Percentiles rank a stretch among this genome's conserved stretches.
phyloP scores from a whole-genome alignment of 805 yeast genomes.

The Saccharomycopsis schoenii region DNA sequence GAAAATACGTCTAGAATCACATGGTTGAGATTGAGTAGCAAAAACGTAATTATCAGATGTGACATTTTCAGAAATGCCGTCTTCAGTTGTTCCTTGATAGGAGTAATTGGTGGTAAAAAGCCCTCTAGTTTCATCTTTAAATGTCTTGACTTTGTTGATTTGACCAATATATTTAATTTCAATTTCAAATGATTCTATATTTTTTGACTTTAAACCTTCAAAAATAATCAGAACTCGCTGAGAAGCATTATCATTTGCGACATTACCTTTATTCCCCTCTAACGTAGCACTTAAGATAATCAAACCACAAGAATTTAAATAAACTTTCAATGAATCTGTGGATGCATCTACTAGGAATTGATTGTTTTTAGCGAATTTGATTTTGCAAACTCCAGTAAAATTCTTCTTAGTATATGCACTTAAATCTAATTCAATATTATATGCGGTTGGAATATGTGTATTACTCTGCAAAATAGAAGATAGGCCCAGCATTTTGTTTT shows the following conservation, averaged over 20 bases:
- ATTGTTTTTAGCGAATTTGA: conserved; percentile 23
- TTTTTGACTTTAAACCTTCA: conserved; percentile 22
- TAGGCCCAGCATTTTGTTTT: neutral
- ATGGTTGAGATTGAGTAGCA: conserved; percentile 69
- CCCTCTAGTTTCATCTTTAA: conserved; percentile 50
- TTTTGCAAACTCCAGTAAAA: conserved; percentile 33
- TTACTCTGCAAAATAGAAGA: neutral
- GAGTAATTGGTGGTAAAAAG: conserved; percentile 58
- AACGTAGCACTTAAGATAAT: conserved; percentile 20
- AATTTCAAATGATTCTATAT: conserved; percentile 19
- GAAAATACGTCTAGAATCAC: conserved; percentile 48
- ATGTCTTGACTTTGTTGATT: conserved; percentile 40
- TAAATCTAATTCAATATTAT: conserved; percentile 28
- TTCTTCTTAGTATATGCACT: conserved; percentile 38
- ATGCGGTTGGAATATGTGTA: conserved; percentile 24
- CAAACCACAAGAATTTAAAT: conserved; percentile 29
- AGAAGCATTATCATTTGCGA: conserved; percentile 32
- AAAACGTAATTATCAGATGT: conserved; percentile 41
- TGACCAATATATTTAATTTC: conserved; percentile 40
- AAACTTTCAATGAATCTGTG: conserved; percentile 21
- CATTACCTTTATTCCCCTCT: conserved; percentile 24
- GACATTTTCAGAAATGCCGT: conserved; percentile 18
- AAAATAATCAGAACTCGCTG: conserved; percentile 28
- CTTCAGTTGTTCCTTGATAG: conserved; percentile 18
- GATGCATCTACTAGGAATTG: neutral